phyloP scores from a whole-genome alignment of 805 yeast genomes.

The Dipodascus geniculatus region DNA sequence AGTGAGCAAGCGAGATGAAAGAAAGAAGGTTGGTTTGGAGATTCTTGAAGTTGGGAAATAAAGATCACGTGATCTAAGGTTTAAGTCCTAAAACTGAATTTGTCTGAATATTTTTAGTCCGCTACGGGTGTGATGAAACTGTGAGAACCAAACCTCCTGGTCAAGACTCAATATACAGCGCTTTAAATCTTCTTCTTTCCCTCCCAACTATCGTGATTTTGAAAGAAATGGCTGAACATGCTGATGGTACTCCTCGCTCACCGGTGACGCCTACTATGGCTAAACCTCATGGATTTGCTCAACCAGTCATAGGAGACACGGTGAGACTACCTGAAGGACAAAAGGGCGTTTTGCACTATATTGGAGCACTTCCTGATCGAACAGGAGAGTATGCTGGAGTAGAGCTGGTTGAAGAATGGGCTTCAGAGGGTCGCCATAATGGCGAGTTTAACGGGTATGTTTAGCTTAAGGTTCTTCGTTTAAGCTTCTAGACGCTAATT shows the following conservation, averaged over 20 bases:
- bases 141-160: not conserved
- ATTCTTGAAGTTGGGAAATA: not conserved
- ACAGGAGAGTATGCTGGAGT: conserved; percentile 77
- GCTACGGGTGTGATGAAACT: not conserved
- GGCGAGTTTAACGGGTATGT: conserved; percentile 65
- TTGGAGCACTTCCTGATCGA: conserved; percentile 65
- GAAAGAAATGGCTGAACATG: not conserved
- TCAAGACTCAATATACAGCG: not conserved
- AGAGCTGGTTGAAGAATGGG: conserved; percentile 60
- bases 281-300: not conserved
- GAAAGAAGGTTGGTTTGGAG: not conserved
- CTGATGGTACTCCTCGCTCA: not conserved
- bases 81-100: not conserved
- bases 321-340: conserved; percentile 51
- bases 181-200: not conserved
- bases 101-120: not conserved
- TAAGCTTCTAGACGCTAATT: too few species aligned
- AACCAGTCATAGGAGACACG: conserved; percentile 22
- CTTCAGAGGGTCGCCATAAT: conserved; percentile 64
- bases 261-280: not conserved
- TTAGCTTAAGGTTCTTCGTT: not conserved
- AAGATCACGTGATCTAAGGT: not conserved
- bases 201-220: not conserved
- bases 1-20: not conserved
- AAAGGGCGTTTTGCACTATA: conserved; percentile 52